phyloP scores from a whole-genome alignment of 768 basidiomycete species.

The Pholiota molesta region DNA sequence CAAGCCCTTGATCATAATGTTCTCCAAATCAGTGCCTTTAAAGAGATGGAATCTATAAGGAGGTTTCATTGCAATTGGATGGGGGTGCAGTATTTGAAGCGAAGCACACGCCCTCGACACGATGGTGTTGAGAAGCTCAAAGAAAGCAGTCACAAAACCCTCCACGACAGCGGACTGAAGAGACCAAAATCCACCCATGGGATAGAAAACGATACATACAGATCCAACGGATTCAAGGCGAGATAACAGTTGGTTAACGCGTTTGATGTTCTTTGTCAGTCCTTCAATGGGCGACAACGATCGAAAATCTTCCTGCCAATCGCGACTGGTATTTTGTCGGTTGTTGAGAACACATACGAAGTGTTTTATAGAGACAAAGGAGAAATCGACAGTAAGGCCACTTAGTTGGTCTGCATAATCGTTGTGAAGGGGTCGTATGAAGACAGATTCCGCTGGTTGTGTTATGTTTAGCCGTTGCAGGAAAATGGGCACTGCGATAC shows the following conservation, averaged over 20 bases:
- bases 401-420: conserved; percentile 15
- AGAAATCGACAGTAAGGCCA: conserved; percentile 14
- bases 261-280: conserved; percentile 14
- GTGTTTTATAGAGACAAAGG: conserved; percentile 9
- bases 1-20: neutral
- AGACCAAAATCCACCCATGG: conserved; percentile 12
- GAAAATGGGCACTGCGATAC: conserved; percentile 12
- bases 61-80: conserved; percentile 5
- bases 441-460: conserved; percentile 6
- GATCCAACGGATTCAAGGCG: conserved; percentile 14
- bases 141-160: conserved; percentile 11
- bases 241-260: conserved; percentile 12
- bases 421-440: conserved; percentile 12
- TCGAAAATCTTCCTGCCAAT: conserved; percentile 7
- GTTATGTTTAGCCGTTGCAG: conserved; percentile 5
- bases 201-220: conserved; percentile 13
- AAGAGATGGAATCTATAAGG: conserved; percentile 11
- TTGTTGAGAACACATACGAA: conserved; percentile 16
- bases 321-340: conserved; percentile 3
- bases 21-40: neutral
- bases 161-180: conserved; percentile 6
- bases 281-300: conserved; percentile 13
- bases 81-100: conserved; percentile 12
- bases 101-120: conserved; percentile 9
- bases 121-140: conserved; percentile 6